Percentiles rank a stretch among this genome's conserved stretches.
Evolutionary conservation across 257 asterid genomes (phyloP).

Genomic region (Osmanthus fragrans): DNA sequence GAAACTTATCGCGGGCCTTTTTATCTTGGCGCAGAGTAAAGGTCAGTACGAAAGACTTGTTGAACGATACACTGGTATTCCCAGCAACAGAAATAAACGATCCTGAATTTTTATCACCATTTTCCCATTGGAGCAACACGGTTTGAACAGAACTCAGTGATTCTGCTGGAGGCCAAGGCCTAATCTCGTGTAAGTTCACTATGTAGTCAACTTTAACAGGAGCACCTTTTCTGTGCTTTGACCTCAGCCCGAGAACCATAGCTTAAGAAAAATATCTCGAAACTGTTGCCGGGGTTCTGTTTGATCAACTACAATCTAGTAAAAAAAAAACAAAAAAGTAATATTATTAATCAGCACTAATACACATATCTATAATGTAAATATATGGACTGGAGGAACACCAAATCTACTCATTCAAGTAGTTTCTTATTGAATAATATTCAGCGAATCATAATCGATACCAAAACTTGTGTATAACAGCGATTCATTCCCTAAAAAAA

Average conservation of each 20-base stretch:
- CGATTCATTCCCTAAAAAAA: not conserved
- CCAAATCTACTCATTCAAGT: not conserved
- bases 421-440: not conserved
- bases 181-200: constrained; percentile 59
- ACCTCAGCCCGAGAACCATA: constrained; percentile 83
- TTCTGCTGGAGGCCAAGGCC: constrained; percentile 90
- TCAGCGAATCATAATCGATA: not conserved
- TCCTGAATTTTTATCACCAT: constrained; percentile 59
- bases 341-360: not conserved
- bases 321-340: constrained; percentile 15
- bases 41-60: constrained; percentile 63
- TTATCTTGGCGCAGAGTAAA: constrained; percentile 49
- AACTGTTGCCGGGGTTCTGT: constrained; percentile 8
- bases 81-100: constrained; percentile 63
- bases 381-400: not conserved
- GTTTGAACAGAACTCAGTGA: constrained; percentile 66
- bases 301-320: constrained; percentile 32
- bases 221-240: constrained; percentile 57
- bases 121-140: constrained; percentile 76
- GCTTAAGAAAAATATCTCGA: constrained; percentile 34
- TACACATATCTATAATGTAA: not conserved
- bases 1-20: constrained; percentile 48
- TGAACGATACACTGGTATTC: constrained; percentile 52
- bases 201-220: constrained; percentile 49
- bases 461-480: not conserved